Evolutionary conservation across 352 stramenopile species (phyloP).

Genomic region (Pilasporangium apinafurcum): DNA sequence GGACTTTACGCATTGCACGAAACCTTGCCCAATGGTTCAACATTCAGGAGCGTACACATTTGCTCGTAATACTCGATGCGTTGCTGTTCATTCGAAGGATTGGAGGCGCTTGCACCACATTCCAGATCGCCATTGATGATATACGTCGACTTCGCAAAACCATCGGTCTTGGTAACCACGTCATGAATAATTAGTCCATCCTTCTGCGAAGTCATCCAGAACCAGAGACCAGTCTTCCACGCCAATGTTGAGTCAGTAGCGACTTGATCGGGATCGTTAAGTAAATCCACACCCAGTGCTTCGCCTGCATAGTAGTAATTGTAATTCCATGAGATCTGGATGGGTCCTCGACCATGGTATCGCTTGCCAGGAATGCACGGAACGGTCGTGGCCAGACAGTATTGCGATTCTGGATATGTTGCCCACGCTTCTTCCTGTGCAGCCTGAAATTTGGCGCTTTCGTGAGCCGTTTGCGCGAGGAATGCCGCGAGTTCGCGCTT

Average conservation of each 20-base stretch:
- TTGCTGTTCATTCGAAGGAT: conserved; percentile 25
- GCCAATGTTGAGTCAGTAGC: conserved; percentile 20
- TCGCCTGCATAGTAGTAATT: conserved; percentile 37
- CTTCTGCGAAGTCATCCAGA: conserved; percentile 43
- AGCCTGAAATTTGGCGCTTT: conserved; percentile 36
- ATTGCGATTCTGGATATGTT: conserved; percentile 30
- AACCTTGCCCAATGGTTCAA: conserved; percentile 20
- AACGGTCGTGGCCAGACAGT: conserved; percentile 23
- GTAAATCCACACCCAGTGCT: conserved; percentile 25
- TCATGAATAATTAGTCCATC: conserved; percentile 35
- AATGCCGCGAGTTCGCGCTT: conserved; percentile 37
- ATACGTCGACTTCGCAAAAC: conserved; percentile 31
- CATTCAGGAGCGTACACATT: conserved; percentile 19
- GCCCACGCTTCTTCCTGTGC: conserved; percentile 27
- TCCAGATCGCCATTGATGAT: conserved; percentile 48
- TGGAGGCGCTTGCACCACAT: conserved; percentile 22
- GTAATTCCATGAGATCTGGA: conserved; percentile 53
- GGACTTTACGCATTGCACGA: conserved; percentile 30
- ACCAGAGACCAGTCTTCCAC: conserved; percentile 47
- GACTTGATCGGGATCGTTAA: conserved; percentile 29
- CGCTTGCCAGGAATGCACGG: conserved; percentile 23
- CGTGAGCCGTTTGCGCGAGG: conserved; percentile 33
- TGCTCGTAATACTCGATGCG: conserved; percentile 22
- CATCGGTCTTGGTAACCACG: conserved; percentile 20
- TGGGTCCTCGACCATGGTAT: conserved; percentile 45